Evolutionary conservation across 306 rosid species (phyloP).

Genomic region (Fragaria ananassa): DNA sequence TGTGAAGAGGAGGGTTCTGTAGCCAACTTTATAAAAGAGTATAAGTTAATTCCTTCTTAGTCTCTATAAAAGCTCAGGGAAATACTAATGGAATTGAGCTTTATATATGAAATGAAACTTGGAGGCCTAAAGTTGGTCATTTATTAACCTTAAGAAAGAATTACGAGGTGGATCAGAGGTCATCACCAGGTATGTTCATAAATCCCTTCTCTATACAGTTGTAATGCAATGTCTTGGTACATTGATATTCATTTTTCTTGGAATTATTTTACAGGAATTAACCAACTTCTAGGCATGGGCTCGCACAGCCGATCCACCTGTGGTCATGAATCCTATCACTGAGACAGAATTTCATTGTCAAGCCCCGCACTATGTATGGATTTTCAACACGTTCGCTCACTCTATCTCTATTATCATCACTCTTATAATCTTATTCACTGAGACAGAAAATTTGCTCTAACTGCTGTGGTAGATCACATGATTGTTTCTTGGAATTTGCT

Average conservation of each 20-base stretch:
- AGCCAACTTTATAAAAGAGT: background rate
- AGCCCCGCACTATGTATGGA: too few relatives aligned
- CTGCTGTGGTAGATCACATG: too few relatives aligned
- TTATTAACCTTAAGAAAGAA: constrained; percentile 46
- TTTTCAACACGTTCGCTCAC: too few relatives aligned
- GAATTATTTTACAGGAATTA: constrained; percentile 56
- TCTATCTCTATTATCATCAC: too few relatives aligned
- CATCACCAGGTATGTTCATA: too few relatives aligned
- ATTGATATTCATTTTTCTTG: constrained; percentile 17
- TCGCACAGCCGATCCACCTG: too few relatives aligned
- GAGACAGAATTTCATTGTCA: too few relatives aligned
- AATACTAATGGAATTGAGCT: background rate
- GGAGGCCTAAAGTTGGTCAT: too few relatives aligned
- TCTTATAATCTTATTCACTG: too few relatives aligned
- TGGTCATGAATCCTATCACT: too few relatives aligned
- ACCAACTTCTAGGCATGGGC: constrained; percentile 33
- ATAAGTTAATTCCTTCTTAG: background rate
- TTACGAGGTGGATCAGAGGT: constrained; percentile 74
- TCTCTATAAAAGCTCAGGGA: background rate
- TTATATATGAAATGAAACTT: background rate
- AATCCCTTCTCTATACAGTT: constrained; percentile 19
- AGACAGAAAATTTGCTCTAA: too few relatives aligned
- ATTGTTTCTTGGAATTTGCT: too few relatives aligned
- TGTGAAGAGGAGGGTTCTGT: background rate
- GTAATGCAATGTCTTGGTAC: constrained; percentile 11